phyloP scores from a whole-genome alignment of 768 basidiomycete genomes.

The Paxillus involutus region DNA sequence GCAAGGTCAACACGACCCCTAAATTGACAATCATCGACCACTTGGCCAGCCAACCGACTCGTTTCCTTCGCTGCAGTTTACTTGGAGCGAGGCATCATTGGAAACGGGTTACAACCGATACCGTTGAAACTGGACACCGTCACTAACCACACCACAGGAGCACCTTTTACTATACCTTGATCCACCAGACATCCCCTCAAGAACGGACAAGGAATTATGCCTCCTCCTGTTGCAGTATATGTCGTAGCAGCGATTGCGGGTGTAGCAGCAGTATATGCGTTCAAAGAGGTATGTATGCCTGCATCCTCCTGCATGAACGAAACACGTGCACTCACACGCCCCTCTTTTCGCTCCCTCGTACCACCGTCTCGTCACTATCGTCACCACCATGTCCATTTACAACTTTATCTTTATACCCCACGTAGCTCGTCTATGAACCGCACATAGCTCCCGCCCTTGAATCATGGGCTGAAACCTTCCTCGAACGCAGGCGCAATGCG shows the following conservation, averaged over 20 bases:
- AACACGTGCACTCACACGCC: constrained; percentile 22
- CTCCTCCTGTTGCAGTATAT: constrained; percentile 42
- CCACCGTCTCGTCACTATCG: no score
- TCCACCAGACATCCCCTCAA: not conserved
- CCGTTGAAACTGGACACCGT: not conserved
- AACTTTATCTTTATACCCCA: not conserved
- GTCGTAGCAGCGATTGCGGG: constrained; percentile 50
- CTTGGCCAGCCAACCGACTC: not conserved
- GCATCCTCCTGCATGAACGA: not conserved
- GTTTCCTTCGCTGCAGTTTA: not conserved
- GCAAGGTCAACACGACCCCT: no score
- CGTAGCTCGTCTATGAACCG: constrained; percentile 67
- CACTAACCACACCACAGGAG: not conserved
- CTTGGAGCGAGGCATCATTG: not conserved
- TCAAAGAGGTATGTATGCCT: constrained; percentile 52
- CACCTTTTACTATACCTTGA: no score
- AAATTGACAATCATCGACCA: not conserved
- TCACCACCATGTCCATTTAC: not conserved
- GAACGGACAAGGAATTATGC: constrained; percentile 15
- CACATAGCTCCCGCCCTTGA: constrained; percentile 65
- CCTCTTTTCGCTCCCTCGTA: constrained; percentile 1
- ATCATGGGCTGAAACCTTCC: constrained; percentile 37
- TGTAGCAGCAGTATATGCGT: constrained; percentile 50
- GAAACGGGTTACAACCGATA: not conserved
- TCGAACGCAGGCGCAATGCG: constrained; percentile 28